Conservation (phyloP, 192 early-diverging fungal genomes). For the Coemansia aciculifera region DNA sequence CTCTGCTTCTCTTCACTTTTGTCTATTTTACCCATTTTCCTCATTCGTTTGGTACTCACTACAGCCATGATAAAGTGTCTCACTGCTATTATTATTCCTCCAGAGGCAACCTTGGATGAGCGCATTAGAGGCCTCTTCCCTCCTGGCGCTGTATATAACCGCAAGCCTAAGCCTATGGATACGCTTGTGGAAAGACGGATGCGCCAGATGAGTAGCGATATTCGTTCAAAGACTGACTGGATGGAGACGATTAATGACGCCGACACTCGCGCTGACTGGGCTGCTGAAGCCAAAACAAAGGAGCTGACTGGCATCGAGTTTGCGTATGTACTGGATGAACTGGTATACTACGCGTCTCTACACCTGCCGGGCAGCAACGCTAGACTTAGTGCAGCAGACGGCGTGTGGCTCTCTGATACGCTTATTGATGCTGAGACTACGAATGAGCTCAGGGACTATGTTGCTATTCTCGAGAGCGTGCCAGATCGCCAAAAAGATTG, state of each 20-base stretch:
- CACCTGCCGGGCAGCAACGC: neutral
- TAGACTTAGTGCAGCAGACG: slow-evolving; percentile 16
- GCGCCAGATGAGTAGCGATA: too few relatives aligned
- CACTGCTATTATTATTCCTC: neutral
- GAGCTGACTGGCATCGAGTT: slow-evolving; percentile 17
- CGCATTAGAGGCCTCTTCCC: neutral
- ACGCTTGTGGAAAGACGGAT: neutral
- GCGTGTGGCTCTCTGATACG: slow-evolving; percentile 25
- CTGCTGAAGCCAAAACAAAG: neutral
- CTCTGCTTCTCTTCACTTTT: too few relatives aligned
- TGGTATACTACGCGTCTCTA: slow-evolving; percentile 18
- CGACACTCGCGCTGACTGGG: neutral
- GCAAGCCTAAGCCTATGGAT: neutral
- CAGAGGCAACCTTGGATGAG: neutral
- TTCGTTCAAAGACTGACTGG: too few relatives aligned
- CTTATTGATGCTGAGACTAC: slow-evolving; percentile 3
- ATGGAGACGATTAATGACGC: too few relatives aligned
- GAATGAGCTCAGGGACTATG: too few relatives aligned
- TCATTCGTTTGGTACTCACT: neutral
- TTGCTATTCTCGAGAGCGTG: too few relatives aligned
- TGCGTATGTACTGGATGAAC: slow-evolving; percentile 22
- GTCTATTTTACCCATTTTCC: neutral
- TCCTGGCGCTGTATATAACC: neutral
- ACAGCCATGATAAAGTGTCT: neutral
- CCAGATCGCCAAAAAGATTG: too few relatives aligned